A percentile compares a stretch with the other conserved stretches of the same genome.
These are phyloP conservation scores for Ophiostoma quercus DNA, from an alignment of 2,329 filamentous ascomycete species.

Conservation along the genomic window DNA sequence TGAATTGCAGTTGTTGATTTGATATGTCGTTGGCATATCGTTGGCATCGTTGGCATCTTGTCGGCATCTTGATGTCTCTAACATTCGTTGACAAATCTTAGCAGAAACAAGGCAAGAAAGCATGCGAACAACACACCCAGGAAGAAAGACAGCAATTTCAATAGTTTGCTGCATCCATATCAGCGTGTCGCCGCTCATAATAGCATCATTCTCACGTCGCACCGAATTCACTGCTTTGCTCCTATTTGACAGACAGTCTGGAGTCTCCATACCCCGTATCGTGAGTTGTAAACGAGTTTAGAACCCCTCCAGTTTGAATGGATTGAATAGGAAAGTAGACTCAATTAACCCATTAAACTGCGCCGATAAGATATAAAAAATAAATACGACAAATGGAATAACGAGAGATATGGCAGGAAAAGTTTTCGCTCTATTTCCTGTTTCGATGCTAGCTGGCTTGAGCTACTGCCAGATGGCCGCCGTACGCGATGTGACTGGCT, in stretches of 20 bases:
- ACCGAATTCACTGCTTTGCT: not conserved
- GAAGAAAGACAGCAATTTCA: not conserved
- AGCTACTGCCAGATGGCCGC: slow-evolving; percentile 21
- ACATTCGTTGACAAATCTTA: no score
- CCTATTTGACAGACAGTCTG: not conserved
- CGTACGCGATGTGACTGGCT: slow-evolving; percentile 22
- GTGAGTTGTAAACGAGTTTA: not conserved
- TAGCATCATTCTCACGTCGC: not conserved
- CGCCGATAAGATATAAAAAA: not conserved
- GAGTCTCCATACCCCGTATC: slow-evolving; percentile 15
- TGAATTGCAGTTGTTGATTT: not conserved
- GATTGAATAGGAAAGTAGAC: not conserved
- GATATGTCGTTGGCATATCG: not conserved
- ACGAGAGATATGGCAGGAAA: not conserved
- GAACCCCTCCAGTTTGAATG: slow-evolving; percentile 11
- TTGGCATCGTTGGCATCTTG: no score
- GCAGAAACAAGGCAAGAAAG: not conserved
- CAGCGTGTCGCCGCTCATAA: not conserved
- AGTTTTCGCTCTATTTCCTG: slow-evolving; percentile 16
- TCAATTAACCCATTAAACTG: not conserved
- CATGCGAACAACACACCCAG: no score
- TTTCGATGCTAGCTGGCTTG: not conserved
- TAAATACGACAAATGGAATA: not conserved
- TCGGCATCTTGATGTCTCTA: no score
- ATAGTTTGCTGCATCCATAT: not conserved